Conservation (phyloP, 2,329 filamentous ascomycete genomes). For the Rhinocladiella mackenziei region DNA sequence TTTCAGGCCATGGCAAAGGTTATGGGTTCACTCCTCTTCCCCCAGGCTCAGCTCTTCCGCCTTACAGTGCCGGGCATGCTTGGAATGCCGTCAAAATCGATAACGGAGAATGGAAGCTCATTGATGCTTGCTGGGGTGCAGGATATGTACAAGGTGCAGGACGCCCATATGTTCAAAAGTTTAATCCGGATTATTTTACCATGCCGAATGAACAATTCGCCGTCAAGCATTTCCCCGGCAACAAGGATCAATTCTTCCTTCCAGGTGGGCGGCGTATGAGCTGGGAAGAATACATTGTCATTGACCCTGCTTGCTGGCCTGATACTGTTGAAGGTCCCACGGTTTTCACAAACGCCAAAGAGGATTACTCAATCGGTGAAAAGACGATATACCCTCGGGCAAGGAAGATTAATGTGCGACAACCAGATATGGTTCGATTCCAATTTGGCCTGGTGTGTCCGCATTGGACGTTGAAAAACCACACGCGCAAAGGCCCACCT, state of each 20-base stretch:
- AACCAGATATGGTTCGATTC: slow-evolving; percentile 63
- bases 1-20: slow-evolving; percentile 81
- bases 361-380: slow-evolving; percentile 50
- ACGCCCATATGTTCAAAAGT: slow-evolving; percentile 62
- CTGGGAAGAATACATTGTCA: slow-evolving; percentile 80
- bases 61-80: slow-evolving; percentile 66
- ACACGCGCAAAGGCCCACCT: slow-evolving; percentile 60
- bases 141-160: slow-evolving; percentile 59
- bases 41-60: slow-evolving; percentile 63
- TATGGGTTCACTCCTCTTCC: slow-evolving; percentile 64
- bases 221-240: slow-evolving; percentile 69
- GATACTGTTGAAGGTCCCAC: slow-evolving; percentile 42
- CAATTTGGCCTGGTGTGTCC: slow-evolving; percentile 74
- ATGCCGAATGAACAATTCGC: slow-evolving; percentile 77
- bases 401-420: slow-evolving; percentile 59
- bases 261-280: slow-evolving; percentile 62
- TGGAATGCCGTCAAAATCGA: slow-evolving; percentile 94
- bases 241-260: slow-evolving; percentile 68
- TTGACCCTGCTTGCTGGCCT: slow-evolving; percentile 48
- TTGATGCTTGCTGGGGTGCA: slow-evolving; percentile 92
- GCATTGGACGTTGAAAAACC: slow-evolving; percentile 70
- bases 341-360: slow-evolving; percentile 46
- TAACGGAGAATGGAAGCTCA: slow-evolving; percentile 79
- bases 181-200: slow-evolving; percentile 60
- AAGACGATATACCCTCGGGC: slow-evolving; percentile 59